These are phyloP conservation scores for Sphagnurus paluster DNA, from an alignment of 1,284 basidiomycete species.

Conservation along the genomic window DNA sequence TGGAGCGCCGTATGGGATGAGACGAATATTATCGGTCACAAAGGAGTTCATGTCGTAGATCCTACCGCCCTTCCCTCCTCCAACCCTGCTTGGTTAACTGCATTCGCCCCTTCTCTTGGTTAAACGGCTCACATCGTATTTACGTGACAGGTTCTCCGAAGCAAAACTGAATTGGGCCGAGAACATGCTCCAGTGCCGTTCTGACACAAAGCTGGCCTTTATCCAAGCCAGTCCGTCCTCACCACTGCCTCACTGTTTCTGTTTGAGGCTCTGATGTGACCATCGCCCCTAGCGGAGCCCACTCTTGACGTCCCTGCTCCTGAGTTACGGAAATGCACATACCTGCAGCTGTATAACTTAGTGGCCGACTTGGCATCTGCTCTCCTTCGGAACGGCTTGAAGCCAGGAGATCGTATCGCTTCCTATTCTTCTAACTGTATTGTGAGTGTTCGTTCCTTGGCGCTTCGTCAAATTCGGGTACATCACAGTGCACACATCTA, in stretches of 20 bases:
- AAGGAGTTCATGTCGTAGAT: conserved; percentile 64
- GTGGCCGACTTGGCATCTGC: conserved; percentile 67
- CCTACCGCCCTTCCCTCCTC: conserved; percentile 54
- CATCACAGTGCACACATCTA: not conserved
- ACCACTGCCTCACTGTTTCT: conserved; percentile 1
- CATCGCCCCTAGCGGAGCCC: conserved; percentile 53
- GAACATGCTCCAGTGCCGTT: conserved; percentile 73
- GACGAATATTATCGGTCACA: conserved; percentile 63
- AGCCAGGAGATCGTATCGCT: conserved; percentile 74
- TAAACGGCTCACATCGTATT: conserved; percentile 13
- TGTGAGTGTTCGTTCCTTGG: conserved; percentile 39
- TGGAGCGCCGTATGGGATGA: conserved; percentile 83
- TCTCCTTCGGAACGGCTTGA: conserved; percentile 59
- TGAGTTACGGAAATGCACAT: conserved; percentile 49
- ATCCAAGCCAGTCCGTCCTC: conserved; percentile 68
- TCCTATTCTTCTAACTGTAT: conserved; percentile 83
- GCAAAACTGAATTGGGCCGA: conserved; percentile 84
- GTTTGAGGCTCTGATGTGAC: conserved; percentile 18
- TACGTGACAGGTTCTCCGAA: conserved; percentile 47
- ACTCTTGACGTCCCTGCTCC: conserved; percentile 48
- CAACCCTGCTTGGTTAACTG: conserved; percentile 72
- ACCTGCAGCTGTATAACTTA: conserved; percentile 59
- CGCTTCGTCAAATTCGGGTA: too few species aligned
- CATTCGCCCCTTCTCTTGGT: conserved; percentile 14
- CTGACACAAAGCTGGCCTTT: conserved; percentile 64